A percentile compares a stretch with the other conserved stretches of the same genome.
Evolutionary conservation across 1,284 basidiomycete genomes (phyloP).

Genomic region (Sutorius eximius): DNA sequence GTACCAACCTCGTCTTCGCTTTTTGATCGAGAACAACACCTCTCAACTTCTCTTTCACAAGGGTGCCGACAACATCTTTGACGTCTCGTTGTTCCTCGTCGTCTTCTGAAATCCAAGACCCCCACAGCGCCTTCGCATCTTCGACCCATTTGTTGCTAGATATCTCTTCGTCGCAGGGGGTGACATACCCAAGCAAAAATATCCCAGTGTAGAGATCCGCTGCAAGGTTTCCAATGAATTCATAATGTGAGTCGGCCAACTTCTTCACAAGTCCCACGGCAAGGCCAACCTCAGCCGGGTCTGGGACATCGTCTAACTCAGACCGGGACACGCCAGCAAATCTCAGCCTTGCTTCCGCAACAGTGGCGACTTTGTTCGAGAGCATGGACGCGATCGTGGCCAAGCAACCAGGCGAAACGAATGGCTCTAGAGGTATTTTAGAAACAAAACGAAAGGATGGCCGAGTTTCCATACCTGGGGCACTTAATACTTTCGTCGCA

Average conservation of each 20-base stretch:
- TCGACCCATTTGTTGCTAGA: constrained; percentile 14
- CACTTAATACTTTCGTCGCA: constrained; percentile 13
- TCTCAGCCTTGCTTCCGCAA: constrained; percentile 15
- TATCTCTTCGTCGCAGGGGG: constrained; percentile 12
- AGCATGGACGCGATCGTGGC: constrained; percentile 15
- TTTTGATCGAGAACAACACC: constrained; percentile 45
- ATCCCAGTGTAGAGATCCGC: constrained; percentile 24
- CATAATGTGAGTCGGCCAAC: constrained; percentile 21
- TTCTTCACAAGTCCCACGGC: constrained; percentile 14
- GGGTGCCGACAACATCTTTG: constrained; percentile 26
- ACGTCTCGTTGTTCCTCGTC: constrained; percentile 14
- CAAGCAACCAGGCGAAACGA: constrained; percentile 24
- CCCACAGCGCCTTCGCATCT: constrained; percentile 41
- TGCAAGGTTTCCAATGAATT: constrained; percentile 21
- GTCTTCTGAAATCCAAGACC: constrained; percentile 33
- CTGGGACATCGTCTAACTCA: constrained; percentile 1
- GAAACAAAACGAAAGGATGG: background rate
- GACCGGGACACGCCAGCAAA: constrained; percentile 7
- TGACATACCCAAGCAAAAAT: constrained; percentile 28
- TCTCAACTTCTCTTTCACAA: constrained; percentile 44
- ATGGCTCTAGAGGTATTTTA: constrained; percentile 15
- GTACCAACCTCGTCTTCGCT: constrained; percentile 39
- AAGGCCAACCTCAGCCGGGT: constrained; percentile 1
- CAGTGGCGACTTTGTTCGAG: constrained; percentile 15
- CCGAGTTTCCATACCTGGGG: constrained; percentile 15